These are phyloP conservation scores for Cercophora samala DNA, from an alignment of 495 filamentous ascomycete genomes.

Conservation along the genomic window DNA sequence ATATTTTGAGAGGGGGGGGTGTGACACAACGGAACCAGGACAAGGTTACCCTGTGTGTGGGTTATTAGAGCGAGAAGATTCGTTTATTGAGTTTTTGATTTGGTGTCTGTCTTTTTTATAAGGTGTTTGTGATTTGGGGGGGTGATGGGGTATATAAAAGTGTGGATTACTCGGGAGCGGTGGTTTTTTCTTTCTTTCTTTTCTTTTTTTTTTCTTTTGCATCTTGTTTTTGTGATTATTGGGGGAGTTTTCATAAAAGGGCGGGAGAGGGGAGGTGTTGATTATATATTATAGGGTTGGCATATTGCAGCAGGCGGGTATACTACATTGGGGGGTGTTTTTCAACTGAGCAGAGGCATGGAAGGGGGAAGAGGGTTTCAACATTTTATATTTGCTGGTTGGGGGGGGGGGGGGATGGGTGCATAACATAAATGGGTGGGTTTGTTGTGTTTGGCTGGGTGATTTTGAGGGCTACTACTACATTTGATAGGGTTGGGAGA, in stretches of 20 bases:
- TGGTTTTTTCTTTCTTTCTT: neutral
- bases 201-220: too few species aligned
- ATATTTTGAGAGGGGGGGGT: neutral
- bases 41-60: too few species aligned
- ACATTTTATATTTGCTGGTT: too few species aligned
- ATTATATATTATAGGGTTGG: neutral
- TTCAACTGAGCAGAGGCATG: too few species aligned
- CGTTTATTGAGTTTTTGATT: neutral
- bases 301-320: too few species aligned
- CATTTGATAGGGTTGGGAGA: too few species aligned
- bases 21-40: too few species aligned
- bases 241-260: neutral
- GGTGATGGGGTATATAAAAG: neutral
- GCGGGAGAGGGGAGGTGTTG: neutral
- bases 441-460: neutral
- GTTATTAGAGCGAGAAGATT: neutral
- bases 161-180: neutral
- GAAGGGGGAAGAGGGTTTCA: too few species aligned
- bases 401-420: too few species aligned
- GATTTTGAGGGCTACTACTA: too few species aligned
- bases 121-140: neutral
- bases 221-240: neutral
- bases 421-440: neutral
- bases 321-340: neutral
- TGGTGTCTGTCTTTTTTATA: conserved; percentile 5